Base-by-base conservation (phyloP, 2,329 filamentous ascomycete species). In the Diaporthe citriasiana region DNA sequence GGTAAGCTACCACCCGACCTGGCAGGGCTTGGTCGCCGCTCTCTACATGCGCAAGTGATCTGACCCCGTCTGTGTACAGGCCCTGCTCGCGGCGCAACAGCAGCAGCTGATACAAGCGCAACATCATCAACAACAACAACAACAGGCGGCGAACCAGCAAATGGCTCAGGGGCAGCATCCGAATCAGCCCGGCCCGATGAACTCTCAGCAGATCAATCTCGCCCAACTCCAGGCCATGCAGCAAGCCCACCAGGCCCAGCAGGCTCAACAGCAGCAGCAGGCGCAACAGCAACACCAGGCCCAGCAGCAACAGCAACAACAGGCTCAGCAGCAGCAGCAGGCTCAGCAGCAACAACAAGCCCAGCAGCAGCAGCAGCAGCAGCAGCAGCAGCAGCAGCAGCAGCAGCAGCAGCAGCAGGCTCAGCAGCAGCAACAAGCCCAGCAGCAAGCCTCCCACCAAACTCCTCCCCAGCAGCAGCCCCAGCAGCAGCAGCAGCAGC, bases 161-260 rank as follows among this genome's bases (percentile, higher is more conserved):
- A 83, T 85, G 80, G 83, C 84, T 75, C 84, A 81, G 73, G 84
- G 79, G 7, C 84, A 83, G 33, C 84, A 85, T 74, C 85, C 83
- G 33, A 85, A 85, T 27, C 88, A 90, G 75, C 84, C 82, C 35
- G 84, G 85, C 78, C 85, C 83, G 71, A 87, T 89, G 82, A 87
- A 83, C 47, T 82, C 85, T 5, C 87, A 87, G 75, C 84, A 84
- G 71, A 80, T 89, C 17, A 68, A 70, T 38, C 45, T 70, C 30
- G 68, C 71, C 75, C 84, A 83, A 68, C 81, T 87, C 75, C 86
- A 87, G 71, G 80, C 82, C 38, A 72, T 77, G 70, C 77, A 78
- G 71, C 77, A 79, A 55, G 65, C 75, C 13, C 84, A 85, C 73
- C 79, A 83, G 55, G 82, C 83, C 42, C 55, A 59, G 19, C 76